phyloP scores from a whole-genome alignment of 2,329 filamentous ascomycete species.

The Magnaporthales sp. region DNA sequence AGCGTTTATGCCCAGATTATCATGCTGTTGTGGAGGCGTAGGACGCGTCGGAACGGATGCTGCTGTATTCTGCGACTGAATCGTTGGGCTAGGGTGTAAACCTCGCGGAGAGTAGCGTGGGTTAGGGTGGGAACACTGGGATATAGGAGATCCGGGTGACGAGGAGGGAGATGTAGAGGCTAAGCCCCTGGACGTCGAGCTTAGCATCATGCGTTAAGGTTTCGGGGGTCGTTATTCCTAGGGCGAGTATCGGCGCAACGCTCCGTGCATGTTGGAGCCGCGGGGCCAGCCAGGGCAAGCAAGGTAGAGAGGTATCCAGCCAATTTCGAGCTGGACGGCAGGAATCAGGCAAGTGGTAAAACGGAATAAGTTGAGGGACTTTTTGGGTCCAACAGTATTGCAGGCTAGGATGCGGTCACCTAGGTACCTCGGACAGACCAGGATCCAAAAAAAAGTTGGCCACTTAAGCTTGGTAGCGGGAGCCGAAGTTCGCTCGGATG shows the following conservation, averaged over 20 bases:
- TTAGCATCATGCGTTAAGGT: constrained; percentile 30
- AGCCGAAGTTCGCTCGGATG: background rate
- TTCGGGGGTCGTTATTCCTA: constrained; percentile 12
- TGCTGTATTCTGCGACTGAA: background rate
- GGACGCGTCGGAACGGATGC: background rate
- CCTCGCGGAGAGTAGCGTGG: constrained; percentile 1
- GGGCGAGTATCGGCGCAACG: background rate
- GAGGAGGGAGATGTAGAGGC: constrained; percentile 16
- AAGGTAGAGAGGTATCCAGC: background rate
- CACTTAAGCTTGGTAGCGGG: background rate
- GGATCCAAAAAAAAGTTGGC: background rate
- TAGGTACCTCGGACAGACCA: background rate
- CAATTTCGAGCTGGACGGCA: background rate
- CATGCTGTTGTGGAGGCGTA: background rate
- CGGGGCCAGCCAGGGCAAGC: background rate
- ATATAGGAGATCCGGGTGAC: constrained; percentile 12
- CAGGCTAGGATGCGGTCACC: background rate
- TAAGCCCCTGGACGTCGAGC: constrained; percentile 11
- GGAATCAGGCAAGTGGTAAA: background rate
- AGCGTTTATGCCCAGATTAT: background rate
- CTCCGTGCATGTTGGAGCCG: background rate
- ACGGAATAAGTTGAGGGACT: background rate
- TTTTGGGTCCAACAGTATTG: background rate
- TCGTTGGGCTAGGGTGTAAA: background rate
- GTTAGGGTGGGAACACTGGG: constrained; percentile 8